phyloP scores from a whole-genome alignment of 164 flowering plant species.

The Piper betle region DNA sequence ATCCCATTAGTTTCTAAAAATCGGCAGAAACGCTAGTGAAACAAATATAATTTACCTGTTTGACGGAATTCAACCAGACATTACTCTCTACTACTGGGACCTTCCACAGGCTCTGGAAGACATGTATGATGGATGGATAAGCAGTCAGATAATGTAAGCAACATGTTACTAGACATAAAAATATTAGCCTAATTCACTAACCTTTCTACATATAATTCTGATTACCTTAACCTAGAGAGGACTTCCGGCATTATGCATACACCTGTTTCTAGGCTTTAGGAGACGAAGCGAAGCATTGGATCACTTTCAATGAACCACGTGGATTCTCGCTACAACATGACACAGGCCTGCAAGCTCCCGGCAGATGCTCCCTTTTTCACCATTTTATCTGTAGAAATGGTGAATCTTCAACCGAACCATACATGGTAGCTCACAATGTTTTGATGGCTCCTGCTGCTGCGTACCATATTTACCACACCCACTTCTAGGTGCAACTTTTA shows the following conservation, averaged over 20 bases:
- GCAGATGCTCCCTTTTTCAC: slow-evolving; percentile 24
- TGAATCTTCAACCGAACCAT: slow-evolving; percentile 50
- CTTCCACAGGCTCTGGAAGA: slow-evolving; percentile 88
- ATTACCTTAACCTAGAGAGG: slow-evolving; percentile 34
- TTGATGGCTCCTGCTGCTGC: slow-evolving; percentile 80
- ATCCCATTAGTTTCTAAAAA: not conserved
- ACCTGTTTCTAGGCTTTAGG: slow-evolving; percentile 79
- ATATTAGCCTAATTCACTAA: not conserved
- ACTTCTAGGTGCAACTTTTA: slow-evolving; percentile 38
- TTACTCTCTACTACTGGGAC: slow-evolving; percentile 85
- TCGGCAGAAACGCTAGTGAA: too few relatives aligned
- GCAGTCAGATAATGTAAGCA: slow-evolving; percentile 49
- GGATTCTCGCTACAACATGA: slow-evolving; percentile 60
- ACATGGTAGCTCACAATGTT: slow-evolving; percentile 70
- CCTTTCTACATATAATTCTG: slow-evolving; percentile 5
- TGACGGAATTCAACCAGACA: slow-evolving; percentile 68
- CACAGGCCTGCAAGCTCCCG: slow-evolving; percentile 86
- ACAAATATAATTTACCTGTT: not conserved
- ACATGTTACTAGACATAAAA: not conserved
- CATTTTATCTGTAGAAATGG: slow-evolving; percentile 10
- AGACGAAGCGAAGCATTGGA: slow-evolving; percentile 79
- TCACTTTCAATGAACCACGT: slow-evolving; percentile 89
- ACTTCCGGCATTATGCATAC: slow-evolving; percentile 53
- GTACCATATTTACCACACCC: slow-evolving; percentile 47
- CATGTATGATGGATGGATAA: slow-evolving; percentile 66